Evolutionary conservation across 257 asterid species (phyloP).

Genomic region (Lycium barbarum): DNA sequence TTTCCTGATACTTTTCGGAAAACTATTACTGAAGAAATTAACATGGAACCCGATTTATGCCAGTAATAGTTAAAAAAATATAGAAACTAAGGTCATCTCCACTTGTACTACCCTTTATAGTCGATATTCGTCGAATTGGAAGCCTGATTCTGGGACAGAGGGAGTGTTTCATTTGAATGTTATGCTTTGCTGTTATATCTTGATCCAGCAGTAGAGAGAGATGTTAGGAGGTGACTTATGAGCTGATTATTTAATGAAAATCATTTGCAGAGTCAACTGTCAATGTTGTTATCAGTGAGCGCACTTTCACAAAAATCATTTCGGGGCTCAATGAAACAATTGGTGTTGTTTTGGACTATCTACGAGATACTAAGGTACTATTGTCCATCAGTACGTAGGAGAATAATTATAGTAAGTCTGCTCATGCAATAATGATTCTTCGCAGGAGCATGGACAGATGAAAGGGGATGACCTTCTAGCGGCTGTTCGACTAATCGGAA

Average conservation of each 20-base stretch:
- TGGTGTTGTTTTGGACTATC: slow-evolving; percentile 71
- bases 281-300: slow-evolving; percentile 53
- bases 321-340: slow-evolving; percentile 80
- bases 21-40: neutral
- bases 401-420: slow-evolving; percentile 17
- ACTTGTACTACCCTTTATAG: neutral
- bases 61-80: neutral
- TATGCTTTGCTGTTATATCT: slow-evolving; percentile 19
- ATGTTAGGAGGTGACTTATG: slow-evolving; percentile 6
- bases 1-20: neutral
- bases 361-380: slow-evolving; percentile 82
- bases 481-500: slow-evolving; percentile 83
- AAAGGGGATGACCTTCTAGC: slow-evolving; percentile 95
- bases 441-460: slow-evolving; percentile 76
- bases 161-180: slow-evolving; percentile 13
- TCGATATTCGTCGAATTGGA: slow-evolving; percentile 10
- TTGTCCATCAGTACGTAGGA: slow-evolving; percentile 31
- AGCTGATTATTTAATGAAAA: slow-evolving; percentile 21
- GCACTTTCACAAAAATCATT: slow-evolving; percentile 66
- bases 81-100: slow-evolving; percentile 14
- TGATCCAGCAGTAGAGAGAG: slow-evolving; percentile 7
- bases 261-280: slow-evolving; percentile 53
- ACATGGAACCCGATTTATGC: neutral
- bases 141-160: slow-evolving; percentile 23
- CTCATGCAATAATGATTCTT: slow-evolving; percentile 38